Base-by-base conservation (phyloP, 1,284 basidiomycete species). In the Golubevia sp. region DNA sequence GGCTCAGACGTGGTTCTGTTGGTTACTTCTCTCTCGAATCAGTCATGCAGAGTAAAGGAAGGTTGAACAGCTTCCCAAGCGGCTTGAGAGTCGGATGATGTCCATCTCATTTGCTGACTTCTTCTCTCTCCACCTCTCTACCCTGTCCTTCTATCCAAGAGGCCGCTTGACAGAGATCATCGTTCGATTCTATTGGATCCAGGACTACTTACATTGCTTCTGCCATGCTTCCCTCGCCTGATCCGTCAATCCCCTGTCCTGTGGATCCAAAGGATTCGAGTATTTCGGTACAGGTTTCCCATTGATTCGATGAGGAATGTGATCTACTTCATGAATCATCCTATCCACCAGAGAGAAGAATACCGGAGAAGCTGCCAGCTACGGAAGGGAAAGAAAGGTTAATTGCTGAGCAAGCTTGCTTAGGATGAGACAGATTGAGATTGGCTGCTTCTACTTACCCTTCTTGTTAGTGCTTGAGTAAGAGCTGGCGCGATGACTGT, bases 311-410 rank as follows among this genome's bases (percentile, higher is more conserved):
- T 72, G 67, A 18, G 71, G 71, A 61, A 74, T 62, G 60, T 76
- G 74, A 55, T 76, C 74, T 44, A 70, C 67, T 25, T 76, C 74
- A 64, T 76, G 74, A 27, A 76, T 68, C 72, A 73, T 70, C 15
- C 74, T 63, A 27, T 74, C 72, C 50, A 76, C 70, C 24, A 71
- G 48, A 30, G 69, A 60, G 56, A 74, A 74, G 67, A 74, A 76
- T 2, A 71, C 62, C 3, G 74, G 74, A 13, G 72, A 74, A 48
- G 63, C 56, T 44, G 70, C 69, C 0, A 76, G 56, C 56, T 65
- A 50, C 1, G n/a, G 44, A 30, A n/a, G 50, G 21, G 27, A 18
- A 15, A 5, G 27, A 44, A 30, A 38, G 15, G 34, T 26, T 15
- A 7, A 57, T 2, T 26, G 4, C 20, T 3, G 25, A 30, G n/a